Percentiles rank a stretch among this genome's conserved stretches.
phyloP scores from a whole-genome alignment of 1,139 yeast species.

The Taphrina populina region DNA sequence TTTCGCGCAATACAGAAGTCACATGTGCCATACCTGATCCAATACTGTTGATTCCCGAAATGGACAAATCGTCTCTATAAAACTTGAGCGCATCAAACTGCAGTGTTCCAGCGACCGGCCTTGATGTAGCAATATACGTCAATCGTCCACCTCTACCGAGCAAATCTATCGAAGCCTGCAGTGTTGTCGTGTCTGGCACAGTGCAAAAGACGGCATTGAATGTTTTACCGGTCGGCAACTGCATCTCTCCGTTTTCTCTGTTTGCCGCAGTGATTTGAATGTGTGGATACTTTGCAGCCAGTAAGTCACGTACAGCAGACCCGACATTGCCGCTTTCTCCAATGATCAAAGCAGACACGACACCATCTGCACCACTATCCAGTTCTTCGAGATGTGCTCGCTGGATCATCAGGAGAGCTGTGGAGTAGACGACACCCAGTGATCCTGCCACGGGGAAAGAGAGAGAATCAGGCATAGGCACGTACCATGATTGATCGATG shows the following conservation, averaged over 20 bases:
- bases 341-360: conserved; percentile 14
- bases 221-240: neutral
- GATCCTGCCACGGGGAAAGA: neutral
- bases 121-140: neutral
- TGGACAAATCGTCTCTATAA: conserved; percentile 1
- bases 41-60: conserved; percentile 6
- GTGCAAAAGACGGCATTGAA: conserved; percentile 9
- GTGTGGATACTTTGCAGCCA: neutral
- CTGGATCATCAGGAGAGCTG: conserved; percentile 14
- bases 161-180: neutral
- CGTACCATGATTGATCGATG: neutral
- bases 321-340: conserved; percentile 13
- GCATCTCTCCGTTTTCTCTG: neutral
- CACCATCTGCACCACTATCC: neutral
- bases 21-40: conserved; percentile 3
- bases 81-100: conserved; percentile 1
- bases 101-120: conserved; percentile 1
- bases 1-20: neutral
- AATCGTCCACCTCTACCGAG: neutral
- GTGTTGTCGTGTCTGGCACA: conserved; percentile 1
- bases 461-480: neutral
- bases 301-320: neutral
- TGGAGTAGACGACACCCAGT: conserved; percentile 6
- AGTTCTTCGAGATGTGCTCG: neutral
- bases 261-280: neutral